Evolutionary conservation across 1,139 yeast species (phyloP), one percentile per base, ranked within the genome.

Genomic region (Sugiyamaella japonica): DNA sequence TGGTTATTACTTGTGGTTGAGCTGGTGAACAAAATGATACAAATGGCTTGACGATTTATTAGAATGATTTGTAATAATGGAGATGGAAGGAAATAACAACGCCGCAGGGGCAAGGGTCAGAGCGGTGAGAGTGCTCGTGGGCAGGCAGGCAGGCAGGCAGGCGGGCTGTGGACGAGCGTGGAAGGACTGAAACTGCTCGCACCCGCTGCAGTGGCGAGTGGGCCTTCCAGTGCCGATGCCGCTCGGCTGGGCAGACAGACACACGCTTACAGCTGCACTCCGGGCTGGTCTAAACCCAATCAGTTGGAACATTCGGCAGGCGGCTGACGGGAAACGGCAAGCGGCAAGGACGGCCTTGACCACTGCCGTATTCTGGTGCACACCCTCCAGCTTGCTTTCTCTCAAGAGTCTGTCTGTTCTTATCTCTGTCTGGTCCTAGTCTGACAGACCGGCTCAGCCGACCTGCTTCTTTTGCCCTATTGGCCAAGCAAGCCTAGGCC

Each of bases 91-190:
- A 36, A 45, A 37, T 34, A 34, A 17, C 25, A 34, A 34, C 40
- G 49, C 49, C 49, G 49, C 49, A 45, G 23, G 41, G 49, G 49
- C 32, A 45, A 36, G 49, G 49, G 49, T 45, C n/a, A n/a, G 8
- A 7, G 4, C 7, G 10, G 12, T n/a, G n/a, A n/a, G n/a, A n/a
- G n/a, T n/a, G n/a, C n/a, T n/a, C n/a, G n/a, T n/a, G n/a, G n/a
- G n/a, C n/a, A n/a, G n/a, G n/a, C n/a, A n/a, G n/a, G n/a, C n/a
- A 15, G 44, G 32, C 17, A 3, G 44, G 34, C 3, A 15, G 44
- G 44, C 17, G 12, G 44, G 28, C 42, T 15, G 28, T 17, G 8
- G 36, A n/a, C 36, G 13, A 10, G 36, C 36, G 25, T 20, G 40
- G 10, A n/a, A 17, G 13, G 40, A 9, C 10, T n/a, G 6, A 37